Evolutionary conservation across 78 protist genomes (phyloP).

Genomic region (Dictyostelium firmibasis): DNA sequence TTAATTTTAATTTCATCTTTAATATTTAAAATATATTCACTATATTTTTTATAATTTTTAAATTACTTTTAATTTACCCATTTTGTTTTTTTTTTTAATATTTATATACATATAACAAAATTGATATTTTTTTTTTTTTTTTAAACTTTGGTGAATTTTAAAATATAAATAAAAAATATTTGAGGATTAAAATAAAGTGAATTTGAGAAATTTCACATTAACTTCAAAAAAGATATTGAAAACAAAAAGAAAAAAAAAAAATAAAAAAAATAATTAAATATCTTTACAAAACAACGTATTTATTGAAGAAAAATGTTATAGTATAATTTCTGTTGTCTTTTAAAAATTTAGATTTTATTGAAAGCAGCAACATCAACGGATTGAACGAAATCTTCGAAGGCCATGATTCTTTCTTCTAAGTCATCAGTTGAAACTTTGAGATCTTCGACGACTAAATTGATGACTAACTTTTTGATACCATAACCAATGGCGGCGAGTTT

Average conservation of each 20-base stretch:
- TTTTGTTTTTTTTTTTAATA: too few species aligned
- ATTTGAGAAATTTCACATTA: too few species aligned
- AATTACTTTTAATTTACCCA: too few species aligned
- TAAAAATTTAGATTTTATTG: not conserved
- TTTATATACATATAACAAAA: too few species aligned
- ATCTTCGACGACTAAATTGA: slow-evolving; percentile 88
- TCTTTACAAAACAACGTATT: not conserved
- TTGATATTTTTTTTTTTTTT: too few species aligned
- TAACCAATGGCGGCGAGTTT: slow-evolving; percentile 90
- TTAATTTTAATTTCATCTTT: not conserved
- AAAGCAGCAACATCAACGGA: not conserved
- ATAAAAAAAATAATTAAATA: not conserved
- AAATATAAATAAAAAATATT: not conserved
- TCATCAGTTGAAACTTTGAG: slow-evolving; percentile 84
- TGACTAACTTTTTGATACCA: slow-evolving; percentile 94
- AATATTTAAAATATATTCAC: not conserved
- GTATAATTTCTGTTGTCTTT: not conserved
- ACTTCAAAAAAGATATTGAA: too few species aligned
- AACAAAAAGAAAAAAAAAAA: not conserved
- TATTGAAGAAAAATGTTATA: not conserved
- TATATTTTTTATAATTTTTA: not conserved
- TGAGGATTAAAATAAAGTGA: too few species aligned
- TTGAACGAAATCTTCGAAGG: slow-evolving; percentile 91
- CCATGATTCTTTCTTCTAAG: slow-evolving; percentile 84
- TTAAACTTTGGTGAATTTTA: too few species aligned